These are phyloP conservation scores for Cudoniella acicularis DNA, from an alignment of 495 filamentous ascomycete species.

Conservation along the genomic window DNA sequence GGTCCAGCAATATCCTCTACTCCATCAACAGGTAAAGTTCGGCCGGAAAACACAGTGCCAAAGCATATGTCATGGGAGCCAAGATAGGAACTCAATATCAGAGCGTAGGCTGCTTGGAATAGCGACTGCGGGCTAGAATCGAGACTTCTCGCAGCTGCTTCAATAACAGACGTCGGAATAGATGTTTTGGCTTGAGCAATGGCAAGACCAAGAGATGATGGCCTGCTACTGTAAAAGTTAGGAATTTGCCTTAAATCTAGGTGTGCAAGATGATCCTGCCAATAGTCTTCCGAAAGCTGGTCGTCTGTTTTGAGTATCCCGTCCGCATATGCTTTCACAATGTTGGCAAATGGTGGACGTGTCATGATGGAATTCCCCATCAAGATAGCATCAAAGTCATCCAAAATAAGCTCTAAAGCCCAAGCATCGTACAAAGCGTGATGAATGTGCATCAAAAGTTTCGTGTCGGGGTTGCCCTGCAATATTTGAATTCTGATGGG, in stretches of 20 bases:
- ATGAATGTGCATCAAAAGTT: conserved; percentile 55
- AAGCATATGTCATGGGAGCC: conserved; percentile 66
- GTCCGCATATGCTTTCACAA: conserved; percentile 39
- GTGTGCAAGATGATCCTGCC: conserved; percentile 49
- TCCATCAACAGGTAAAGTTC: conserved; percentile 58
- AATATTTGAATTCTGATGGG: conserved; percentile 48
- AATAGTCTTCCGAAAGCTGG: conserved; percentile 44
- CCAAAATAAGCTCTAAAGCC: conserved; percentile 69
- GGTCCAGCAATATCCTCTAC: conserved; percentile 73
- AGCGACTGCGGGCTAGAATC: conserved; percentile 52
- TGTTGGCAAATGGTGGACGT: conserved; percentile 48
- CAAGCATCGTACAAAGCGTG: conserved; percentile 84
- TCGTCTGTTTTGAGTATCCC: conserved; percentile 17
- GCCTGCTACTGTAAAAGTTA: conserved; percentile 34
- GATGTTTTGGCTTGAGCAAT: conserved; percentile 13
- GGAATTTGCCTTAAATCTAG: conserved; percentile 38
- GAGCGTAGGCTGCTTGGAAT: conserved; percentile 66
- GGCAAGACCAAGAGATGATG: conserved; percentile 7
- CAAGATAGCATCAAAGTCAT: conserved; percentile 52
- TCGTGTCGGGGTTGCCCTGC: conserved; percentile 7
- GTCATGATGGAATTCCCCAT: conserved; percentile 17
- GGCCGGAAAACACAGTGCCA: conserved; percentile 72
- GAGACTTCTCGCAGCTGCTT: conserved; percentile 23
- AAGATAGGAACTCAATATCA: conserved; percentile 58
- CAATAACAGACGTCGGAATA: conserved; percentile 22